Evolutionary conservation across 495 filamentous ascomycete genomes (phyloP).

Genomic region (Gamarada debralockiae): DNA sequence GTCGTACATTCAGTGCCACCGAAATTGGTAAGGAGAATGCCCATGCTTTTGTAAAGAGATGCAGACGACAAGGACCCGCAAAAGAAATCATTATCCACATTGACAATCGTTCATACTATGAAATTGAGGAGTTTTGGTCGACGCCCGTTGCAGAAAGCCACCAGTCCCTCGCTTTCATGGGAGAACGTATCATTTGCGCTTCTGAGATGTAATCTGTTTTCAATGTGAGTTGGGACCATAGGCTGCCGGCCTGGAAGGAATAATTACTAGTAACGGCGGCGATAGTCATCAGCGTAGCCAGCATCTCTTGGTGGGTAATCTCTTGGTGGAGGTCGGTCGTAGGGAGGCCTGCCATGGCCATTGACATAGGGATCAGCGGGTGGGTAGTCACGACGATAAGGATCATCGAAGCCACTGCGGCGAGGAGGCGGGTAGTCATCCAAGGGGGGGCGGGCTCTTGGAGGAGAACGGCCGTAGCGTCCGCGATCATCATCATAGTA

Average conservation of each 20-base stretch:
- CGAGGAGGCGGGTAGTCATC: constrained; percentile 73
- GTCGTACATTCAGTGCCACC: not conserved
- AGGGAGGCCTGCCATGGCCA: constrained; percentile 46
- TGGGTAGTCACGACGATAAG: constrained; percentile 55
- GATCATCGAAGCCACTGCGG: constrained; percentile 52
- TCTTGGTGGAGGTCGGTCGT: constrained; percentile 55
- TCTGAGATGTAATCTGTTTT: constrained; percentile 3
- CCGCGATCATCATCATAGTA: constrained; percentile 68
- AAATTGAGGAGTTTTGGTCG: not conserved
- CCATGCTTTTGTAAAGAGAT: constrained; percentile 1
- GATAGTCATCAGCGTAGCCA: constrained; percentile 43
- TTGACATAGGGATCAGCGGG: constrained; percentile 59
- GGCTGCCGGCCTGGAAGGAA: not conserved
- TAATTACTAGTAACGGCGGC: constrained; percentile 25
- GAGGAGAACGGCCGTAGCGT: constrained; percentile 69
- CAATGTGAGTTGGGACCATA: not conserved
- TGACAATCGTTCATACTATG: constrained; percentile 8
- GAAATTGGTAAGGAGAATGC: not conserved
- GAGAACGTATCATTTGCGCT: constrained; percentile 7
- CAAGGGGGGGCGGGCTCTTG: constrained; percentile 52
- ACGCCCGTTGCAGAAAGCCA: constrained; percentile 2
- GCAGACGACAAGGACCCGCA: not conserved
- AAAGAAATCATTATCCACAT: constrained; percentile 1
- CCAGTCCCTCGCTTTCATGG: not conserved
- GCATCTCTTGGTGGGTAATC: constrained; percentile 50